These are phyloP conservation scores for Linnemannia schmuckeri DNA, from an alignment of 192 early-diverging fungal genomes.

Conservation along the genomic window DNA sequence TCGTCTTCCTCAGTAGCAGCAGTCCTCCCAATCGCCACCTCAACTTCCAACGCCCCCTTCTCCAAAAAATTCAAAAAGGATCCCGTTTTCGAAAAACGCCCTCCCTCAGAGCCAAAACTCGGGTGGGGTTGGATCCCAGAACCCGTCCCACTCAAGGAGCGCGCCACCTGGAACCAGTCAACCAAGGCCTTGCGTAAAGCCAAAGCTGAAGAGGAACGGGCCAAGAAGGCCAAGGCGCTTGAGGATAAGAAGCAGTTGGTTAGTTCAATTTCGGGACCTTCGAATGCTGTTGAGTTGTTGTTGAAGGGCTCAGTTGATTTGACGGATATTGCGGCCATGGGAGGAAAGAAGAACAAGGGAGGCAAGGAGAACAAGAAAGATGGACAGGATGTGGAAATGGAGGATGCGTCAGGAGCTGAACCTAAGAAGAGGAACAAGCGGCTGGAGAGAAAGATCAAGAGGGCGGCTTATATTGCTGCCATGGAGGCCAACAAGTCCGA, in stretches of 20 bases:
- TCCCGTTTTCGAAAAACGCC: constrained; percentile 19
- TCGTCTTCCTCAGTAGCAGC: not conserved
- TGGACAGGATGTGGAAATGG: constrained; percentile 3
- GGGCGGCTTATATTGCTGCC: constrained; percentile 47
- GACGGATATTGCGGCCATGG: constrained; percentile 37
- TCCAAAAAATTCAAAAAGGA: constrained; percentile 52
- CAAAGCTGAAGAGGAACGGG: constrained; percentile 35
- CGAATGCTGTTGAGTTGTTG: constrained; percentile 29
- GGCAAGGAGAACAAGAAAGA: constrained; percentile 6
- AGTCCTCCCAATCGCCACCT: constrained; percentile 12
- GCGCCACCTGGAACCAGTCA: constrained; percentile 48
- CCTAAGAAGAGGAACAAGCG: constrained; percentile 55
- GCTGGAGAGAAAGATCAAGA: constrained; percentile 51
- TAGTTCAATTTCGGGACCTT: constrained; percentile 18
- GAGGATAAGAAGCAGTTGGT: constrained; percentile 22
- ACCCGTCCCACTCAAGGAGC: constrained; percentile 47
- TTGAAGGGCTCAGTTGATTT: constrained; percentile 35
- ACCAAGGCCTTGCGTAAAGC: constrained; percentile 44
- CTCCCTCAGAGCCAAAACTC: constrained; percentile 34
- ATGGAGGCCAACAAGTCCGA: constrained; percentile 30
- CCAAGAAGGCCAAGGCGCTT: constrained; percentile 24
- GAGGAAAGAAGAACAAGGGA: not conserved
- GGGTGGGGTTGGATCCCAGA: constrained; percentile 45
- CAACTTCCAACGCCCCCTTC: constrained; percentile 42
- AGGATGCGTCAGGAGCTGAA: not conserved